Base-by-base conservation (phyloP, 176 grass and related monocot species). In the Oryza glaberrima region DNA sequence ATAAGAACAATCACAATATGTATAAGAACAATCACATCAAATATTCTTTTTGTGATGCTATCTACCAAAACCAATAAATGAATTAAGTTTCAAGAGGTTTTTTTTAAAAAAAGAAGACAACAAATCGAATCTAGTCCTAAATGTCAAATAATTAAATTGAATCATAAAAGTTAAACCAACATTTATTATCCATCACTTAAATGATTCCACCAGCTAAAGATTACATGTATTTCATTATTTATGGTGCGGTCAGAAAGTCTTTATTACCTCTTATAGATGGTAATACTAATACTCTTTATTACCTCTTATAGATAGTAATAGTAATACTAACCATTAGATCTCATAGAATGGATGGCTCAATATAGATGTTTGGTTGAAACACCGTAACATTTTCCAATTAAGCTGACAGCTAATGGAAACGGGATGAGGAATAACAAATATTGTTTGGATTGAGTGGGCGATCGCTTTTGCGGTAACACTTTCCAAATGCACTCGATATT, bases 1-100 rank as follows among this genome's bases (percentile, higher is more conserved):
- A 35, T 52, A 71, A 44, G 67, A 73, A 67, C 54, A 23, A 65
- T 36, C 2, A 32, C 63, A 88, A 84, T 74, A 82, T 72, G 67
- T 41, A 35, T 52, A 71, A 44, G 67, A 73, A 67, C 54, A 23
- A 65, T 36, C 2, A 32, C 63, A 88, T 70, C 22, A 38, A 76
- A 80, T 76, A 69, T 64, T 65, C 11, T 6, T 66, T 66, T 22
- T 32, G 17, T 70, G 77, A 49, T 64, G 70, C 26, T 79, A 79
- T 54, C 4, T 65, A 80, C 19, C 49, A 81, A 65, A 65, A 41
- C 26, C 38, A 64, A 76, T 11, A 52, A 46, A 54, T 73, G 73
- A 48, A 71, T 17, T 23, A 66, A 78, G 58, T 3, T 67, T 82
- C 60, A 86, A 19, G 9, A 82, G 48, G 0, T 52, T 73, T 26